phyloP scores from a whole-genome alignment of 257 asterid genomes.

The Nicotiana sylvestris region DNA sequence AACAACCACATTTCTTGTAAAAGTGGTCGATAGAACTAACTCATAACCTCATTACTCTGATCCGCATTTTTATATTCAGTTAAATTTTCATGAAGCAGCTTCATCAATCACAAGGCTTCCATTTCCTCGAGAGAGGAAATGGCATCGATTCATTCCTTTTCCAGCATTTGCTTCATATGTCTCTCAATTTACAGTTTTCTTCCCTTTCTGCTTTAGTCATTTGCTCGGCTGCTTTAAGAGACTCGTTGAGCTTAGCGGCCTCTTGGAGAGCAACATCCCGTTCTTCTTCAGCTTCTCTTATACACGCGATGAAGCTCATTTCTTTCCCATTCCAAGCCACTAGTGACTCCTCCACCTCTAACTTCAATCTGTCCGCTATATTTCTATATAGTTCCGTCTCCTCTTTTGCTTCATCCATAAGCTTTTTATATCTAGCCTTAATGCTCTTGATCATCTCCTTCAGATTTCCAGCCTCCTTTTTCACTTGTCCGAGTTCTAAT shows the following conservation, averaged over 20 bases:
- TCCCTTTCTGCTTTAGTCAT: constrained; percentile 45
- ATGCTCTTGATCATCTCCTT: constrained; percentile 32
- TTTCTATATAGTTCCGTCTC: constrained; percentile 47
- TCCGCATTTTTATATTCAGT: constrained; percentile 39
- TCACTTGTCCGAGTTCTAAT: no score
- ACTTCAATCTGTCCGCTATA: constrained; percentile 31
- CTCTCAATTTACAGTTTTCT: constrained; percentile 53
- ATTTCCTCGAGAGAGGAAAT: constrained; percentile 46
- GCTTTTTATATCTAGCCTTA: constrained; percentile 31
- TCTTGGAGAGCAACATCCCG: constrained; percentile 41
- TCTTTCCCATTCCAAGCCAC: constrained; percentile 81
- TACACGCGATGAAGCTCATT: constrained; percentile 61
- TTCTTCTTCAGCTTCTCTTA: constrained; percentile 65
- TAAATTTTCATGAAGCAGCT: constrained; percentile 32
- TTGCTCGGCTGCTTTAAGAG: constrained; percentile 42
- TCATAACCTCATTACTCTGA: no score
- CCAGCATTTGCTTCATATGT: constrained; percentile 76
- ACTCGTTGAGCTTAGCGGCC: constrained; percentile 30
- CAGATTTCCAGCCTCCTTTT: constrained; percentile 35
- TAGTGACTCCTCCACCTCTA: constrained; percentile 42
- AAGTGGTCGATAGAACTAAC: no score
- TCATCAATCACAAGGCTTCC: constrained; percentile 55
- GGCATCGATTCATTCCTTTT: constrained; percentile 59
- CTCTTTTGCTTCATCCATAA: constrained; percentile 33
- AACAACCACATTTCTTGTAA: no score